Conservation (phyloP, 2,329 filamentous ascomycete species). For the Fragosphaeria purpurea region DNA sequence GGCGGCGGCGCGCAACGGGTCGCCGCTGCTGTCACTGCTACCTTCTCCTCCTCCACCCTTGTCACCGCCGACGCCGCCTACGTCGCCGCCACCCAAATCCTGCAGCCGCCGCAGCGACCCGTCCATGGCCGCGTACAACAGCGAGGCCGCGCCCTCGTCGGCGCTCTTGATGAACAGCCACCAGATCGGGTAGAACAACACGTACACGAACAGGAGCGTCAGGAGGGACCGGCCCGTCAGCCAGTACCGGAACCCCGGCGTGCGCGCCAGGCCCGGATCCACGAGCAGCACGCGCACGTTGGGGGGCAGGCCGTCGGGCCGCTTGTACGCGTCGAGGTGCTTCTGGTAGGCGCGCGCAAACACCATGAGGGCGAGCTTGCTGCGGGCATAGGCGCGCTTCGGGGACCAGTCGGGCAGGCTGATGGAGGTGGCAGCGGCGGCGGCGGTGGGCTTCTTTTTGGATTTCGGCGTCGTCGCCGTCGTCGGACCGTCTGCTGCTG, state of each 20-base stretch:
- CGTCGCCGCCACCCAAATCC: constrained; percentile 18
- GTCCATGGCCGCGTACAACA: constrained; percentile 82
- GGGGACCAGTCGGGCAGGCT: constrained; percentile 45
- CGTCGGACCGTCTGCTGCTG: constrained; percentile 21
- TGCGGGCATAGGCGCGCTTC: constrained; percentile 50
- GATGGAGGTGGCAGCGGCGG: constrained; percentile 12
- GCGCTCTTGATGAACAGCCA: constrained; percentile 86
- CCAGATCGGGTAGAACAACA: constrained; percentile 67
- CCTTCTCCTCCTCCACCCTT: not conserved
- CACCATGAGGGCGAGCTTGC: constrained; percentile 72
- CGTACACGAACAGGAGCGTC: constrained; percentile 65
- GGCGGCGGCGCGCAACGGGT: no score
- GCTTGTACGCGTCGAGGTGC: constrained; percentile 72
- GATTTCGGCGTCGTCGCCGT: constrained; percentile 16
- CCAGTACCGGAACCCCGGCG: constrained; percentile 80
- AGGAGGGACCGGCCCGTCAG: constrained; percentile 73
- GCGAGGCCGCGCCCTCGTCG: constrained; percentile 72
- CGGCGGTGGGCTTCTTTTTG: not conserved
- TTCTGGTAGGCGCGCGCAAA: constrained; percentile 90
- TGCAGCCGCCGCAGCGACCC: constrained; percentile 46
- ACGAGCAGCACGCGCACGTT: constrained; percentile 78
- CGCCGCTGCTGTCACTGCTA: no score
- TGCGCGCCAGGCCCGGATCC: constrained; percentile 77
- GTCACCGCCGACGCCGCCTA: not conserved
- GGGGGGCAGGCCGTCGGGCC: constrained; percentile 73